Conservation (phyloP, 2,329 filamentous ascomycete species). For the Phyllosticta citribraziliensis region DNA sequence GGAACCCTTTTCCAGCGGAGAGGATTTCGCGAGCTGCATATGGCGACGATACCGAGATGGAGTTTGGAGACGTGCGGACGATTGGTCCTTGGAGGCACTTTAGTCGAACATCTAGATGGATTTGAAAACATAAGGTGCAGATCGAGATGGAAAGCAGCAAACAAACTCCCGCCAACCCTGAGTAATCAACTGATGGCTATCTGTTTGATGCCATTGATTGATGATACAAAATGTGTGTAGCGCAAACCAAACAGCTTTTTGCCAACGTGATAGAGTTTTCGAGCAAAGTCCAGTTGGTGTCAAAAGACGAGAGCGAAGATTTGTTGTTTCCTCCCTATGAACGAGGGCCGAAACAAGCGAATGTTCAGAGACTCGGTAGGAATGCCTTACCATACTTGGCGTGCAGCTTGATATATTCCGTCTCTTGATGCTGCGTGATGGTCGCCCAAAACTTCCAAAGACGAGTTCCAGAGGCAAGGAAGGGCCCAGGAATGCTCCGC, state of each 20-base stretch:
- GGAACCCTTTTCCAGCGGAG: conserved; percentile 45
- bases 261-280: too few relatives aligned
- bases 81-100: conserved; percentile 33
- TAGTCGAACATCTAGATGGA: not conserved
- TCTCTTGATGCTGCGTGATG: conserved; percentile 46
- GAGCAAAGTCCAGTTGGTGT: too few relatives aligned
- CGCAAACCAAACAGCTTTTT: too few relatives aligned
- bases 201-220: too few relatives aligned
- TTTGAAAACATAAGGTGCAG: not conserved
- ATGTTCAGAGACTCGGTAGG: not conserved
- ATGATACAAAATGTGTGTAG: too few relatives aligned
- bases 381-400: conserved; percentile 53
- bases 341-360: not conserved
- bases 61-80: conserved; percentile 69
- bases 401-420: conserved; percentile 53
- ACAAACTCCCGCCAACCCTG: too few relatives aligned
- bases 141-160: not conserved
- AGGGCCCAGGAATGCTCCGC: conserved; percentile 46
- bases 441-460: conserved; percentile 64
- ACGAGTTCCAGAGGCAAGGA: conserved; percentile 36
- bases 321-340: not conserved
- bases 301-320: not conserved
- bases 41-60: conserved; percentile 67
- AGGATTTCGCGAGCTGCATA: conserved; percentile 57
- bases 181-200: too few relatives aligned